Evolutionary conservation across 495 filamentous ascomycete species (phyloP).

Genomic region (Aspergillus kassunensis): DNA sequence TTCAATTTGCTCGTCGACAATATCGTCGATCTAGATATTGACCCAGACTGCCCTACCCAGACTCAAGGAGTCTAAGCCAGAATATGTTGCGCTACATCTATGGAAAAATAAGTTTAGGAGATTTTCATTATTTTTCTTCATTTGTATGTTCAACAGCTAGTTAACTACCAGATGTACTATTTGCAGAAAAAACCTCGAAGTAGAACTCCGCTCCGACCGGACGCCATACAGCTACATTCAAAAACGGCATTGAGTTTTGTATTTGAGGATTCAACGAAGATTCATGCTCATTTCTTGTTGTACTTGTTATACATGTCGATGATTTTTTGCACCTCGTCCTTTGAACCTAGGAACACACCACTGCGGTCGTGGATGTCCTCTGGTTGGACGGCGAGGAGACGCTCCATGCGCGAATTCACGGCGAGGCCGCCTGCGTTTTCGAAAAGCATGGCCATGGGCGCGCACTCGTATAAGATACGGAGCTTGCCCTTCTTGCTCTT

Average conservation of each 20-base stretch:
- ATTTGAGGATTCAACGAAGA: neutral
- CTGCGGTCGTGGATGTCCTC: conserved; percentile 94
- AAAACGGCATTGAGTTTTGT: neutral
- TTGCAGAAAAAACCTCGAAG: neutral
- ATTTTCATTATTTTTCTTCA: neutral
- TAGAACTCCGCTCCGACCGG: conserved; percentile 14
- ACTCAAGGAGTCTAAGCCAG: too few relatives aligned
- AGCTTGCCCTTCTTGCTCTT: conserved; percentile 98
- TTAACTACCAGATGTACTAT: too few relatives aligned
- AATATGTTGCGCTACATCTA: too few relatives aligned
- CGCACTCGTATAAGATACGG: conserved; percentile 96
- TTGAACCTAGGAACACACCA: conserved; percentile 93
- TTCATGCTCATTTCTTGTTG: conserved; percentile 31
- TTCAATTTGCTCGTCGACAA: too few relatives aligned
- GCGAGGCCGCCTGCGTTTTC: conserved; percentile 97
- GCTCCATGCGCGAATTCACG: conserved; percentile 79
- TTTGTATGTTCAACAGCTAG: neutral
- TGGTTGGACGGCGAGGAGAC: conserved; percentile 85
- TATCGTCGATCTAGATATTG: too few relatives aligned
- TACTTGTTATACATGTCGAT: conserved; percentile 57
- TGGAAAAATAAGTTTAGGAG: neutral
- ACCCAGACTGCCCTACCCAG: too few relatives aligned
- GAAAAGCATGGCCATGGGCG: conserved; percentile 98
- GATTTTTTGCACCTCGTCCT: conserved; percentile 93
- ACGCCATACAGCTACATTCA: conserved; percentile 12